Base-by-base conservation (phyloP, 2,329 filamentous ascomycete species). In the Dothideomycetidae sp. region DNA sequence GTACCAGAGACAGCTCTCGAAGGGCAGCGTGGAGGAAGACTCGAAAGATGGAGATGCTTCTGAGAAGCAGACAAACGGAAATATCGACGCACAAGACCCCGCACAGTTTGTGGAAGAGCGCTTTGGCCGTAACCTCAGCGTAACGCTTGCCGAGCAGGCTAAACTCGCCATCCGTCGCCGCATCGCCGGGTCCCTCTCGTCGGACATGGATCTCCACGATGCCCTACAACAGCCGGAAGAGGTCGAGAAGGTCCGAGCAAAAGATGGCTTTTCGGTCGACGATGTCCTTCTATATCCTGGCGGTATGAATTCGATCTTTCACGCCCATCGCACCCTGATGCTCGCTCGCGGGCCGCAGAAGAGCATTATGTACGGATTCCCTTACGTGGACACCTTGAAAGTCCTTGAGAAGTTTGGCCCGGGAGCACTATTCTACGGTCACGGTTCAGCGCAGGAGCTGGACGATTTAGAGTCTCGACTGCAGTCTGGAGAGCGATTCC, bases 281-380 rank as follows among this genome's bases (percentile, higher is more conserved):
- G 88, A 98, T 53, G 81, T 98, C 23, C 93, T 84, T 51, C 68
- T 98, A 1, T 88, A 81, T 47, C 82, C 88, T 0, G 78, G 73
- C 29, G 90, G 90, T 26, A 98, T 98, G 86, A 94, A 84, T 52
- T 76, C 88, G 36, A 94, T 98, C 31, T 98, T 84, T 62, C 84
- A 83, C 48, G 71, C 81, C 0, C 90, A 98, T 54, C 75, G 79
- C 33, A 73, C 73, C 30, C 63, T 94, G 35, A 63, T 88, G 44
- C 63, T 66, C 36, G 68, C 73, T 1, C 72, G 77, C 26, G 75
- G 75, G 3, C 62, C 67, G 5, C 53, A 72, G 42, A 81, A 82
- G 58, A 92, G 84, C 56, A 75, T 98, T 53, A 86, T 80, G 51
- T 94, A 84, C 52, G 90, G 90, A n/a, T 98, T 98, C 49, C 85